phyloP scores from a whole-genome alignment of 1,284 basidiomycete species.

The Leccinum ponderosum region DNA sequence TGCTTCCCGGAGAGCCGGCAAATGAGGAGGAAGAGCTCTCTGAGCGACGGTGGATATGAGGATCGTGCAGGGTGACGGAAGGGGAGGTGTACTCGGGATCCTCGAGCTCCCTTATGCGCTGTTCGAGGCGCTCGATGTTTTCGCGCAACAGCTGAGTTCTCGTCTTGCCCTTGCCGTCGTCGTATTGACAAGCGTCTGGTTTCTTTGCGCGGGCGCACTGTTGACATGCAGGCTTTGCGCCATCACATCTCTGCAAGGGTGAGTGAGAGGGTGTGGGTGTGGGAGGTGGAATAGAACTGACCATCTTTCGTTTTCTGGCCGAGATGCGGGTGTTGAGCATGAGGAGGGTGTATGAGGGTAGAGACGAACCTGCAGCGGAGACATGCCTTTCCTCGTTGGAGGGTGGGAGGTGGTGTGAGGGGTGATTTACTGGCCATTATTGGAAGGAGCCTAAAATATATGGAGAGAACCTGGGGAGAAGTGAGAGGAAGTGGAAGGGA shows the following conservation, averaged over 20 bases:
- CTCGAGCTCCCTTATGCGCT: no score
- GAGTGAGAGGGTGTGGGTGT: neutral
- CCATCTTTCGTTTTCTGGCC: slow-evolving; percentile 76
- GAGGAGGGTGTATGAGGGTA: neutral
- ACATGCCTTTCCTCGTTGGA: slow-evolving; percentile 33
- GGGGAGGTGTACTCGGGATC: no score
- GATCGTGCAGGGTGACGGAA: no score
- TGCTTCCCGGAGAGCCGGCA: no score
- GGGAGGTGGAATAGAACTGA: slow-evolving; percentile 29
- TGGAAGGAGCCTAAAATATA: slow-evolving; percentile 9
- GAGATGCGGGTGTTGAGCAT: slow-evolving; percentile 13
- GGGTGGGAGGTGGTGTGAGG: slow-evolving; percentile 32
- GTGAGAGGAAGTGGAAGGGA: neutral
- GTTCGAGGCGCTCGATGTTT: no score
- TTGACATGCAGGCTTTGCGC: slow-evolving; percentile 36
- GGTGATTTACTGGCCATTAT: slow-evolving; percentile 37
- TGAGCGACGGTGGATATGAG: no score
- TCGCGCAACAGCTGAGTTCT: no score
- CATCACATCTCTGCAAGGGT: slow-evolving; percentile 53
- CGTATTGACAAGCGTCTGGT: no score
- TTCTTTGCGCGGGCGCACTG: slow-evolving; percentile 30
- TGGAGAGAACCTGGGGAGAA: neutral
- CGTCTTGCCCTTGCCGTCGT: no score
- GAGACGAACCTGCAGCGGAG: slow-evolving; percentile 34
- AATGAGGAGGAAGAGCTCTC: no score